These are phyloP conservation scores for Saturnispora mendoncae DNA, from an alignment of 805 yeast genomes.

Conservation along the genomic window DNA sequence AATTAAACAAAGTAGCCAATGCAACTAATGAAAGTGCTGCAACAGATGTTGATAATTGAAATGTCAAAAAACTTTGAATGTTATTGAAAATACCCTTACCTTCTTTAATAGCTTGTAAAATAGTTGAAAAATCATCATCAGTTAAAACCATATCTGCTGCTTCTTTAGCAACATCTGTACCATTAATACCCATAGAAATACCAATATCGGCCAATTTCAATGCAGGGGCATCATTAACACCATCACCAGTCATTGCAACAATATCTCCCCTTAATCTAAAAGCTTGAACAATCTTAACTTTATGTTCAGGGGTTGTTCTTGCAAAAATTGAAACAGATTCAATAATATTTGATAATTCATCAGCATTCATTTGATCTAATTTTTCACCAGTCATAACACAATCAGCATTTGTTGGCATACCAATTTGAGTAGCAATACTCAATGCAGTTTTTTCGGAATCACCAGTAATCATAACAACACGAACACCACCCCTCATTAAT, in stretches of 20 bases:
- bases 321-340: conserved; percentile 84
- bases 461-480: conserved; percentile 97
- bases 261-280: conserved; percentile 85
- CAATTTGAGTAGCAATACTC: conserved; percentile 81
- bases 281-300: conserved; percentile 82
- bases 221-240: conserved; percentile 99
- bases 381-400: conserved; percentile 82
- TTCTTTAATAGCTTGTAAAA: conserved; percentile 87
- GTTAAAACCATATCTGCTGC: conserved; percentile 97
- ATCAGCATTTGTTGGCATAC: conserved; percentile 62
- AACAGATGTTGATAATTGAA: conserved; percentile 91
- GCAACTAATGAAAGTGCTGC: conserved; percentile 91
- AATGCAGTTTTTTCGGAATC: conserved; percentile 83
- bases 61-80: conserved; percentile 89
- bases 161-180: conserved; percentile 97
- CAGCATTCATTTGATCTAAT: conserved; percentile 64
- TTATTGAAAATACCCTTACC: conserved; percentile 96
- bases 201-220: conserved; percentile 93
- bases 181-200: conserved; percentile 86
- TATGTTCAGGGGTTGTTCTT: conserved; percentile 92
- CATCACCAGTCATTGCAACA: conserved; percentile 99
- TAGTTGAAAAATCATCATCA: conserved; percentile 94
- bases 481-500: conserved; percentile 87
- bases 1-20: conserved; percentile 71
- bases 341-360: conserved; percentile 65